Base-by-base conservation (phyloP, 2,329 filamentous ascomycete genomes). In the Dissoconium aciculare region DNA sequence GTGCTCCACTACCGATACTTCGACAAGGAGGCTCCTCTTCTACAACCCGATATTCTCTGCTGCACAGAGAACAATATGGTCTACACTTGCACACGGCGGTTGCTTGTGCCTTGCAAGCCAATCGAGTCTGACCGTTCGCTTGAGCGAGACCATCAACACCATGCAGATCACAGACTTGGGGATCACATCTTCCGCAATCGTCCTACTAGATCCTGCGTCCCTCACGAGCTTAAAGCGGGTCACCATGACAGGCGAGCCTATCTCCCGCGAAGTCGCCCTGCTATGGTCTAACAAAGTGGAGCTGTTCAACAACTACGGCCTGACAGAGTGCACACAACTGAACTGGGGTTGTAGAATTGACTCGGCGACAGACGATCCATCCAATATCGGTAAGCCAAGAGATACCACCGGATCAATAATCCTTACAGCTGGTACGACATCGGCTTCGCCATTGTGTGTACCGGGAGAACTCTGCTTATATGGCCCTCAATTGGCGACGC, bases 401-500 rank as follows among this genome's bases (percentile, higher is more conserved):
- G n/a, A n/a, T n/a, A n/a, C n/a, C n/a, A n/a, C n/a, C n/a, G n/a
- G n/a, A n/a, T n/a, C n/a, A n/a, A n/a, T n/a, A n/a, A n/a, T n/a
- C n/a, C n/a, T n/a, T n/a, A n/a, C n/a, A n/a, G n/a, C n/a, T n/a
- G n/a, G n/a, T n/a, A n/a, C n/a, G n/a, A n/a, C n/a, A n/a, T n/a
- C n/a, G n/a, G n/a, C n/a, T n/a, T n/a, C 28, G 4, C 15, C 28
- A 5, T 19, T 21, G 10, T 16, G 28, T 11, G 16, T 30, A 11
- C 16, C 17, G 8, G 28, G 28, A 10, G 28, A 30, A 21, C 35
- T 30, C 19, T 17, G 28, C 21, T n/a, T n/a, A n/a, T n/a, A n/a
- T n/a, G n/a, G n/a, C n/a, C n/a, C n/a, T n/a, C n/a, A n/a, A n/a
- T 27, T 37, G 11, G 32, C 35, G 13, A 30, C 32, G 5, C 33